Evolutionary conservation across 139 green algal species (phyloP).

Genomic region (Haematococcus sp.): DNA sequence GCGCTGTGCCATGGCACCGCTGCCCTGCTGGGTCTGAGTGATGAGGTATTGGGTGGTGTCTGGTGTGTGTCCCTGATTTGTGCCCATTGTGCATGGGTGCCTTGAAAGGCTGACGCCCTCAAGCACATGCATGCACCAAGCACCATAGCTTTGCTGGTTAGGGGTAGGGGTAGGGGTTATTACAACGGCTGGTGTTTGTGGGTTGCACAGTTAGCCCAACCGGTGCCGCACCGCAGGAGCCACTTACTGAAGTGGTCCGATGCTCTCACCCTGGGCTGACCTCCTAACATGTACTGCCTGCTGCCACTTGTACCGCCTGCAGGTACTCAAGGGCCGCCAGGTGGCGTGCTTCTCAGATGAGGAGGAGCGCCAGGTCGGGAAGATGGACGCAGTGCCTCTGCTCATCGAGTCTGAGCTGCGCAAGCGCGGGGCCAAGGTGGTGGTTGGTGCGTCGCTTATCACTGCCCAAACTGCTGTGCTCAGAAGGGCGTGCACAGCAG

Average conservation of each 20-base stretch:
- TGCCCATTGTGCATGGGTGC: not conserved
- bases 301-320: not conserved
- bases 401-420: constrained; percentile 4
- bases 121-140: too few relatives aligned
- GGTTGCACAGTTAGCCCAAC: not conserved
- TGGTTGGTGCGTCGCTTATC: not conserved
- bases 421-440: not conserved
- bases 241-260: not conserved
- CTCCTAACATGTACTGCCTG: not conserved
- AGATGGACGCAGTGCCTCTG: not conserved
- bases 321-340: constrained; percentile 6
- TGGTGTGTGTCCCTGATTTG: not conserved
- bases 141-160: too few relatives aligned
- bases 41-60: not conserved
- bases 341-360: not conserved
- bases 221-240: not conserved
- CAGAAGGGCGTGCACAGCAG: not conserved
- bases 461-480: not conserved
- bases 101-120: not conserved
- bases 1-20: not conserved
- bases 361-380: not conserved
- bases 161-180: too few relatives aligned
- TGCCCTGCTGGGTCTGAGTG: not conserved
- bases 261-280: not conserved
- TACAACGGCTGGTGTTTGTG: too few relatives aligned